Conservation (phyloP, 768 basidiomycete species). For the Artomyces pyxidatus region DNA sequence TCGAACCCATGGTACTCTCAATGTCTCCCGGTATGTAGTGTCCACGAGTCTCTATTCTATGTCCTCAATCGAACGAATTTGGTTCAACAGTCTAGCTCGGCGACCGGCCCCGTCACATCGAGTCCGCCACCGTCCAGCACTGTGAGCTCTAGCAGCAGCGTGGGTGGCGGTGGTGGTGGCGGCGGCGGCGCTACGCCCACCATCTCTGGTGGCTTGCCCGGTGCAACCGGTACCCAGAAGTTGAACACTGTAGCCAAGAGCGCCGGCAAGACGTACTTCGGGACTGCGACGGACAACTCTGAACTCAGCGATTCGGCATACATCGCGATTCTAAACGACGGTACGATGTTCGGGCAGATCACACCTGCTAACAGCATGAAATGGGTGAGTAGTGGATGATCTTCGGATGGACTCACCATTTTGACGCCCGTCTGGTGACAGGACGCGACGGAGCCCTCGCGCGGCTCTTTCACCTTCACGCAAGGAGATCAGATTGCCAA, state of each 20-base stretch:
- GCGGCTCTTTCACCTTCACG: conserved; percentile 38
- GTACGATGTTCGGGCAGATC: conserved; percentile 33
- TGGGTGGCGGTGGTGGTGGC: too few relatives aligned
- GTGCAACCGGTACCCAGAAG: too few relatives aligned
- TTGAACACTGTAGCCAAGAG: conserved; percentile 31
- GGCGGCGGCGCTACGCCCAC: too few relatives aligned
- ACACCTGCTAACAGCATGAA: conserved; percentile 40
- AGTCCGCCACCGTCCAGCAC: too few relatives aligned
- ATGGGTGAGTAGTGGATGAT: conserved; percentile 24
- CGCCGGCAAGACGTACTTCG: conserved; percentile 39
- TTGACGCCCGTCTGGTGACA: conserved; percentile 10
- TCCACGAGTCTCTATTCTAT: too few relatives aligned
- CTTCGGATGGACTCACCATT: neutral
- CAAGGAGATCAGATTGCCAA: conserved; percentile 37
- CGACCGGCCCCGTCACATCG: too few relatives aligned
- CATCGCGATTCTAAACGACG: conserved; percentile 28
- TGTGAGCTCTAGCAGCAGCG: too few relatives aligned
- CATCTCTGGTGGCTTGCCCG: too few relatives aligned
- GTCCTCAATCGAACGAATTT: too few relatives aligned
- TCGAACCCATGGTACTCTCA: too few relatives aligned
- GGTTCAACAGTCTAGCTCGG: too few relatives aligned
- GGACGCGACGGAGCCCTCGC: conserved; percentile 46
- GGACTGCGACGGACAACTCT: conserved; percentile 39
- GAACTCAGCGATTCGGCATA: conserved; percentile 35
- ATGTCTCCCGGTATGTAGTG: too few relatives aligned